phyloP scores from a whole-genome alignment of 768 basidiomycete genomes.

The Rickenella mellea region DNA sequence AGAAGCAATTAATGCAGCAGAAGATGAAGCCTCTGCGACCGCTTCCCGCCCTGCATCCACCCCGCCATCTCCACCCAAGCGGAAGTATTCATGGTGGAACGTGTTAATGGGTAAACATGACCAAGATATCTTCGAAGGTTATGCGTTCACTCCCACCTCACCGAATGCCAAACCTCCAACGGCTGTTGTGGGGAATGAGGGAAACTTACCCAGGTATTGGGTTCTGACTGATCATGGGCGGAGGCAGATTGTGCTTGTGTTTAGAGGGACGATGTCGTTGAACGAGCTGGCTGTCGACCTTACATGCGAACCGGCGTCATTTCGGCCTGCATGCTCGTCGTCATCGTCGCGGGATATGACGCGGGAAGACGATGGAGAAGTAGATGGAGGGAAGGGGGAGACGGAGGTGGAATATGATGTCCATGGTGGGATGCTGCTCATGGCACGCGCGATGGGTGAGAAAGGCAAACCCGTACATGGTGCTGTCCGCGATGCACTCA shows the following conservation, averaged over 20 bases:
- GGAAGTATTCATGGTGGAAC: constrained; percentile 75
- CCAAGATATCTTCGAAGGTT: constrained; percentile 71
- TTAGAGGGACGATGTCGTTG: constrained; percentile 69
- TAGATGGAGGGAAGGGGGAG: neutral
- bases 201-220: constrained; percentile 79
- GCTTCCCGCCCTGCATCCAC: constrained; percentile 7
- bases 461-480: constrained; percentile 68
- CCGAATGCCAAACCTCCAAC: constrained; percentile 38
- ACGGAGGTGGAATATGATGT: constrained; percentile 40
- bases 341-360: constrained; percentile 49
- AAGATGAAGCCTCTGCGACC: constrained; percentile 39
- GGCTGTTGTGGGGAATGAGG: constrained; percentile 56
- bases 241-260: constrained; percentile 63
- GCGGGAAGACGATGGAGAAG: constrained; percentile 14
- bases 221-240: constrained; percentile 74
- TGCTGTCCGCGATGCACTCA: constrained; percentile 62
- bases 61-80: constrained; percentile 11
- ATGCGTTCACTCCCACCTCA: constrained; percentile 19
- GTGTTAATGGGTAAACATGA: constrained; percentile 74
- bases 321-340: constrained; percentile 11
- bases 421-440: constrained; percentile 72
- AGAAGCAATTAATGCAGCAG: constrained; percentile 59
- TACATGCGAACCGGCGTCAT: constrained; percentile 59
- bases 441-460: constrained; percentile 73
- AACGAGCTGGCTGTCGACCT: constrained; percentile 83